phyloP scores from a whole-genome alignment of 2,329 filamentous ascomycete species.

The Alternaria conjuncta region DNA sequence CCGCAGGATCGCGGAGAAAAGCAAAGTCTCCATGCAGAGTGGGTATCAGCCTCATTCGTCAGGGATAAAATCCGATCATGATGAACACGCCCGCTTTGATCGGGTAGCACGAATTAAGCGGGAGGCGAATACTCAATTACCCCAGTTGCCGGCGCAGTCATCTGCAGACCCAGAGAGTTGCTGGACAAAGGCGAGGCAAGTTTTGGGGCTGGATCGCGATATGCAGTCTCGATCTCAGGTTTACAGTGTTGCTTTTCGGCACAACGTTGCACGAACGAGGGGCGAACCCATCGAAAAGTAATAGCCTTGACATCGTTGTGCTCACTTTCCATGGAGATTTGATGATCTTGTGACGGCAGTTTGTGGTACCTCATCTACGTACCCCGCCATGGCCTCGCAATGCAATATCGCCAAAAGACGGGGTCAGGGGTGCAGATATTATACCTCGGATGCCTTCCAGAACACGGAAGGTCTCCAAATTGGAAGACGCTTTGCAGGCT shows the following conservation, averaged over 20 bases:
- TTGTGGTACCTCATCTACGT: slow-evolving; percentile 44
- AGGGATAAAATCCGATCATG: slow-evolving; percentile 13
- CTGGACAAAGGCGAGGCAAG: neutral
- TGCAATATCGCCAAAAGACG: slow-evolving; percentile 31
- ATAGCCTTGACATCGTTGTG: neutral
- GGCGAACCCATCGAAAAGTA: slow-evolving; percentile 9
- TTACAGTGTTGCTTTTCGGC: neutral
- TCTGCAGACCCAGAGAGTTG: neutral
- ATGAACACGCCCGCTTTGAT: slow-evolving; percentile 19
- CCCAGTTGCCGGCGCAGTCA: neutral
- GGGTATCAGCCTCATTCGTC: slow-evolving; percentile 21
- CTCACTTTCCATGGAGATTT: slow-evolving; percentile 5
- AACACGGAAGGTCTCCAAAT: slow-evolving; percentile 26
- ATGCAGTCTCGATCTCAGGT: neutral
- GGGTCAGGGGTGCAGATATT: slow-evolving; percentile 35
- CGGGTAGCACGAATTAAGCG: slow-evolving; percentile 17
- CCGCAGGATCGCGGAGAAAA: slow-evolving; percentile 4
- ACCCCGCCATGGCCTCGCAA: slow-evolving; percentile 39
- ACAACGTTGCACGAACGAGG: slow-evolving; percentile 16
- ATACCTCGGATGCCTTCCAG: slow-evolving; percentile 25
- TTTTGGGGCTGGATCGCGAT: neutral
- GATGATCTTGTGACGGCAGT: slow-evolving; percentile 27
- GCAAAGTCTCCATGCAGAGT: slow-evolving; percentile 14
- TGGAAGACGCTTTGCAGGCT: slow-evolving; percentile 4
- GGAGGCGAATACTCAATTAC: slow-evolving; percentile 7